Percentiles rank a stretch among this genome's conserved stretches.
phyloP scores from a whole-genome alignment of 139 green algal genomes.

The Desmodesmus armatus region DNA sequence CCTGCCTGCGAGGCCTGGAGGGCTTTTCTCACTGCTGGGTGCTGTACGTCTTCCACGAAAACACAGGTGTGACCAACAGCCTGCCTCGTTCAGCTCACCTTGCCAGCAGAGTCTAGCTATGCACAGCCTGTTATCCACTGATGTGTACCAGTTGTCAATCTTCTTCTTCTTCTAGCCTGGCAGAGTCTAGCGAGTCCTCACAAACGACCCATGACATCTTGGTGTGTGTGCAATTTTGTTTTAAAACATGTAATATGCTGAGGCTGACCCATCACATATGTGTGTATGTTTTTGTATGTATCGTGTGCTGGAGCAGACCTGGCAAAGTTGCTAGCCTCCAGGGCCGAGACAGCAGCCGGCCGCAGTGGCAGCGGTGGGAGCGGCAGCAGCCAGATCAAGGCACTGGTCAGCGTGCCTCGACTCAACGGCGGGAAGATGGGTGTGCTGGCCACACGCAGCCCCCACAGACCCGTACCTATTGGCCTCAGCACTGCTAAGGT shows the following conservation, averaged over 20 bases:
- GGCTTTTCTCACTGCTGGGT: constrained; percentile 94
- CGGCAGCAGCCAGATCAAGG: constrained; percentile 60
- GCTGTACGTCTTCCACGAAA: constrained; percentile 95
- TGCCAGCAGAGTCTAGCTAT: no score
- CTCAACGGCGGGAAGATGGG: constrained; percentile 86
- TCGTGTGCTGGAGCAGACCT: constrained; percentile 10
- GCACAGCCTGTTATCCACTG: no score
- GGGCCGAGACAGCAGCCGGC: no score
- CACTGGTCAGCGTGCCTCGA: constrained; percentile 84
- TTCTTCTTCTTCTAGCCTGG: no score
- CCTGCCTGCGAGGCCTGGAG: constrained; percentile 83
- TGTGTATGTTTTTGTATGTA: neutral
- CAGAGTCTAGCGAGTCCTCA: no score
- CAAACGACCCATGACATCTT: no score
- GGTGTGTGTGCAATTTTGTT: no score
- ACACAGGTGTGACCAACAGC: no score
- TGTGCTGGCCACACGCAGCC: constrained; percentile 89
- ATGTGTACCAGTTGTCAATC: no score
- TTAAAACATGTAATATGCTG: no score
- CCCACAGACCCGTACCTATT: constrained; percentile 86
- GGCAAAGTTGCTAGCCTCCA: constrained; percentile 20
- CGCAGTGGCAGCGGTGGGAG: neutral
- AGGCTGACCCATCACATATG: neutral
- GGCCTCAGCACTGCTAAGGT: constrained; percentile 83
- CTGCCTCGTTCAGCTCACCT: no score